Evolutionary conservation across 148 eudicot genomes (phyloP).

Genomic region (Nyssa sinensis): DNA sequence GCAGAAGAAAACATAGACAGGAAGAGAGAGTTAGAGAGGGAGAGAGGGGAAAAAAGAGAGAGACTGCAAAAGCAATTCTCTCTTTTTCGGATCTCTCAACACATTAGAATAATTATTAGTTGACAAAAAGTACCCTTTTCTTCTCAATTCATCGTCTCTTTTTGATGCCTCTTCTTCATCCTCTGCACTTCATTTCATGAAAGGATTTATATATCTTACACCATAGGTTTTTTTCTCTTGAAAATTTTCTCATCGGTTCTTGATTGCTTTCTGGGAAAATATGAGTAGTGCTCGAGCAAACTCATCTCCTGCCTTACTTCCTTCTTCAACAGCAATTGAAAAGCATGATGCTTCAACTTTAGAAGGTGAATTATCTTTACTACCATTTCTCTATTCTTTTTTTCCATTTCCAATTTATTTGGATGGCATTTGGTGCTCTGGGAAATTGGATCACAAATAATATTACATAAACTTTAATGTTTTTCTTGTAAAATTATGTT

Average conservation of each 20-base stretch:
- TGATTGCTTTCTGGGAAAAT: neutral
- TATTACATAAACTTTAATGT: neutral
- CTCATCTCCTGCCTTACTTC: conserved; percentile 56
- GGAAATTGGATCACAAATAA: neutral
- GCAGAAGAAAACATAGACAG: neutral
- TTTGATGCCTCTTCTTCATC: neutral
- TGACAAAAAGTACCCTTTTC: neutral
- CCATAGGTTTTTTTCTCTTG: neutral
- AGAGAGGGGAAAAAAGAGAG: neutral
- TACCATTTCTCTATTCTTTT: no score
- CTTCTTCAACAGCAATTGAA: conserved; percentile 15
- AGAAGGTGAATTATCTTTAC: conserved; percentile 52
- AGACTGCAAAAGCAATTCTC: conserved; percentile 21
- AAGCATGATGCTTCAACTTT: conserved; percentile 50
- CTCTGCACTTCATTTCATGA: neutral
- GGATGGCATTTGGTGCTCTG: neutral
- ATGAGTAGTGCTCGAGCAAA: conserved; percentile 53
- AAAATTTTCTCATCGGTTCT: neutral
- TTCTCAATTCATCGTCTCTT: conserved; percentile 11
- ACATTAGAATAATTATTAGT: neutral
- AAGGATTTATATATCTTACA: neutral
- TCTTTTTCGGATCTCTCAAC: conserved; percentile 29
- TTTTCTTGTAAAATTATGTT: neutral
- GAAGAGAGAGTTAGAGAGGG: no score
- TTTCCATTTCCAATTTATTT: neutral